Conservation (phyloP, 2,329 filamentous ascomycete genomes). For the Teratosphaeria viscida region DNA sequence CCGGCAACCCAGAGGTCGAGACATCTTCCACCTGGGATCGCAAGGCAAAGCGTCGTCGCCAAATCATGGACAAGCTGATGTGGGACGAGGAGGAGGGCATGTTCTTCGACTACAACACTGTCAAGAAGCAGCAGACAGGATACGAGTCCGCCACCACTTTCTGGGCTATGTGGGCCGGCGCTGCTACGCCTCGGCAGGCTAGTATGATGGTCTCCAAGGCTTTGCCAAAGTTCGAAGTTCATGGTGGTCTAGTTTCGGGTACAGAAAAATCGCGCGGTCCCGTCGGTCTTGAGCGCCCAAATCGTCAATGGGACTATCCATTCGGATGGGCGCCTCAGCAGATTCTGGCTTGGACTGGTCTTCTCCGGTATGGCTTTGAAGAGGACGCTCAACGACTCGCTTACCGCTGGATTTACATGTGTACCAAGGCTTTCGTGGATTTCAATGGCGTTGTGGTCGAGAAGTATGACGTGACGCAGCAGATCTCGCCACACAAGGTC, state of each 20-base stretch:
- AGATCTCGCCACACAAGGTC: conserved; percentile 82
- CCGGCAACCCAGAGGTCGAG: conserved; percentile 55
- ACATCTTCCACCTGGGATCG: conserved; percentile 85
- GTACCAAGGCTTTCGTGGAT: conserved; percentile 95
- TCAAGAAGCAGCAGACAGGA: conserved; percentile 63
- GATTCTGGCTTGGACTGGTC: conserved; percentile 91
- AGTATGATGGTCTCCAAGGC: conserved; percentile 68
- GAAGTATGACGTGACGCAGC: conserved; percentile 93
- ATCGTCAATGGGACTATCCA: conserved; percentile 96
- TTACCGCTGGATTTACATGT: conserved; percentile 98
- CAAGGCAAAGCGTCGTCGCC: conserved; percentile 71
- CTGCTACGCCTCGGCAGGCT: conserved; percentile 79
- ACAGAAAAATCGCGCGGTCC: conserved; percentile 79
- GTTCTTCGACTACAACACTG: conserved; percentile 96
- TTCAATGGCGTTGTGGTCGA: conserved; percentile 98
- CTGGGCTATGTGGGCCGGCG: conserved; percentile 94
- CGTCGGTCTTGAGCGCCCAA: conserved; percentile 71
- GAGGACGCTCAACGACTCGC: conserved; percentile 81
- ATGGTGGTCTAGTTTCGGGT: conserved; percentile 78
- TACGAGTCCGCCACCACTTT: conserved; percentile 93
- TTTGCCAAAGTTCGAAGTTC: conserved; percentile 77
- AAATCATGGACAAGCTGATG: conserved; percentile 80
- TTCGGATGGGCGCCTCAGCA: conserved; percentile 98
- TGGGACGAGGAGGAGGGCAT: conserved; percentile 89
- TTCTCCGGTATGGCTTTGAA: conserved; percentile 83